Conservation (phyloP, 257 asterid species). For the Solanum piurae region DNA sequence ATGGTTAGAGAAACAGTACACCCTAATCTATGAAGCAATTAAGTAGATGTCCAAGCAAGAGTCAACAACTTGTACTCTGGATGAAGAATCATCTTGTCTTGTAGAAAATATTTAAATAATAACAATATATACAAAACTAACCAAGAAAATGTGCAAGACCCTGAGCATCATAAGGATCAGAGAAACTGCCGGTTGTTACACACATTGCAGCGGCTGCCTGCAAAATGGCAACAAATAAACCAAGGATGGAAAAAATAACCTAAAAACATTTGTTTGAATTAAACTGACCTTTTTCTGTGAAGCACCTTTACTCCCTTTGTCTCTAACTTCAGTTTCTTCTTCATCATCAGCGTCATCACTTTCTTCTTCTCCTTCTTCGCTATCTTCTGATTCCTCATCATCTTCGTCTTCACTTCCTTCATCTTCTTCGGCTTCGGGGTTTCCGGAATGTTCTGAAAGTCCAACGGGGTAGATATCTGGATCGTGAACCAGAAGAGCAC, state of each 20-base stretch:
- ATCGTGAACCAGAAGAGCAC: constrained; percentile 86
- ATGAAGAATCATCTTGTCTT: neutral
- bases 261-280: neutral
- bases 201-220: constrained; percentile 99
- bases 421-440: neutral
- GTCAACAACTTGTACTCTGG: neutral
- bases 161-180: constrained; percentile 93
- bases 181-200: constrained; percentile 89
- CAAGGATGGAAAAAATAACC: neutral
- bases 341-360: constrained; percentile 32
- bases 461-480: constrained; percentile 68
- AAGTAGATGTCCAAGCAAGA: neutral
- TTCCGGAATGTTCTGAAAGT: constrained; percentile 3
- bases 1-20: neutral
- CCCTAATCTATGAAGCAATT: neutral
- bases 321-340: constrained; percentile 20
- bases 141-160: constrained; percentile 98
- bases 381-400: constrained; percentile 23
- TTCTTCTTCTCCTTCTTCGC: constrained; percentile 21
- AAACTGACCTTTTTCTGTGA: constrained; percentile 61
- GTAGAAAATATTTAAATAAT: neutral
- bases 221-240: constrained; percentile 6
- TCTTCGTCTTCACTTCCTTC: constrained; percentile 25
- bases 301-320: constrained; percentile 27
- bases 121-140: constrained; percentile 8